phyloP scores from a whole-genome alignment of 441 rosid species.

The Macaranga tanarius region DNA sequence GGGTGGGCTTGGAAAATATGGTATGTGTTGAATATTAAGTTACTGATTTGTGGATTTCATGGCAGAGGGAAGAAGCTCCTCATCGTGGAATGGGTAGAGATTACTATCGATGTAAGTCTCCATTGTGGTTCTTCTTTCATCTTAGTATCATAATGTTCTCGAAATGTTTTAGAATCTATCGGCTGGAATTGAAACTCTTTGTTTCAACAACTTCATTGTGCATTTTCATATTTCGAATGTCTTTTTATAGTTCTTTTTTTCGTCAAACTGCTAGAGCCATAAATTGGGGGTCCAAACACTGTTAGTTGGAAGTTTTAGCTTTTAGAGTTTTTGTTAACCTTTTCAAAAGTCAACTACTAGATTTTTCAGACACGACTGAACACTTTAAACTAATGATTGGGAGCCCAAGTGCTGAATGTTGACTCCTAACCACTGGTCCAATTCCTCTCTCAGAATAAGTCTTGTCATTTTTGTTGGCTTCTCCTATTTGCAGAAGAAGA shows the following conservation, averaged over 20 bases:
- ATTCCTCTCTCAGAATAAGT: not conserved
- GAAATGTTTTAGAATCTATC: not conserved
- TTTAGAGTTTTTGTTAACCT: not conserved
- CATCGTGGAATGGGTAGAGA: slow-evolving; percentile 3
- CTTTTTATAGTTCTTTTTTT: too few relatives aligned
- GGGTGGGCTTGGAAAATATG: too few relatives aligned
- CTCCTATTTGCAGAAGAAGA: not conserved
- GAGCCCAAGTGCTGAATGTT: not conserved
- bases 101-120: slow-evolving; percentile 19
- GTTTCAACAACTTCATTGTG: not conserved
- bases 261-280: not conserved
- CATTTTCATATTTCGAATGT: too few relatives aligned
- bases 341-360: not conserved
- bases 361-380: not conserved
- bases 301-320: not conserved
- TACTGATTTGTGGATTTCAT: not conserved
- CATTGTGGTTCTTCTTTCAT: not conserved
- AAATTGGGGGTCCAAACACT: not conserved
- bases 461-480: not conserved
- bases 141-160: not conserved
- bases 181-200: not conserved
- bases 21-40: not conserved
- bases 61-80: slow-evolving; percentile 25
- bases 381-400: not conserved
- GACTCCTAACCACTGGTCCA: not conserved